phyloP scores from a whole-genome alignment of 805 yeast genomes.

The Saccharomycopsis fibuligera region DNA sequence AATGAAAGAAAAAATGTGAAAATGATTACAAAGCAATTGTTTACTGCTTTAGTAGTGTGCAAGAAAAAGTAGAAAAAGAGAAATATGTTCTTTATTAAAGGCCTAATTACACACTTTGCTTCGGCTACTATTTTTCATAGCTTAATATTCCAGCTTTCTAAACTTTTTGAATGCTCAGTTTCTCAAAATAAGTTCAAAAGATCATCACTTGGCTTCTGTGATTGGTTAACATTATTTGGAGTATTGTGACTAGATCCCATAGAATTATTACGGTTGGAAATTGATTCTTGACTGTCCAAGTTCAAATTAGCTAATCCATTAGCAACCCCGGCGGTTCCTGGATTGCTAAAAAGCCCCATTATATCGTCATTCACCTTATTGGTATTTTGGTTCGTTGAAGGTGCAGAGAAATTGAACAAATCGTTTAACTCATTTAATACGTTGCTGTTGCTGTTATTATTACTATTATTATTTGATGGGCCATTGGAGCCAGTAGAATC shows the following conservation, averaged over 20 bases:
- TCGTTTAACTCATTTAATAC: conserved; percentile 73
- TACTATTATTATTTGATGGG: conserved; percentile 21
- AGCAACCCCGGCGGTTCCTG: conserved; percentile 12
- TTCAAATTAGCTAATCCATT: conserved; percentile 16
- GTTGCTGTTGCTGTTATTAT: conserved; percentile 32
- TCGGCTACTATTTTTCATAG: too few species aligned
- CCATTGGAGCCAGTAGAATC: conserved; percentile 18
- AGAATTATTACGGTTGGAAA: background rate
- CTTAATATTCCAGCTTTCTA: too few species aligned
- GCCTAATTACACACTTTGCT: too few species aligned
- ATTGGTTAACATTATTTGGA: background rate
- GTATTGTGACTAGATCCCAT: too few species aligned
- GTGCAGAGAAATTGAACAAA: conserved; percentile 39
- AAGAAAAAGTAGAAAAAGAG: too few species aligned
- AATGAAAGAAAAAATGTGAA: too few species aligned
- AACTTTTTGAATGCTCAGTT: background rate
- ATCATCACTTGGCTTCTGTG: conserved; percentile 16
- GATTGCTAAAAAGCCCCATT: conserved; percentile 19
- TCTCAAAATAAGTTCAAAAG: conserved; percentile 12
- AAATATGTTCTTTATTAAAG: too few species aligned
- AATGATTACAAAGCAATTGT: too few species aligned
- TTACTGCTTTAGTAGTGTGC: too few species aligned
- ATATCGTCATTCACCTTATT: conserved; percentile 12
- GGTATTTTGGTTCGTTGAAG: background rate
- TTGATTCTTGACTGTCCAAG: conserved; percentile 1